Evolutionary conservation across 2,329 filamentous ascomycete genomes (phyloP), one percentile per base, ranked within the genome.

Genomic region (Aspergillus transmontanensis): DNA sequence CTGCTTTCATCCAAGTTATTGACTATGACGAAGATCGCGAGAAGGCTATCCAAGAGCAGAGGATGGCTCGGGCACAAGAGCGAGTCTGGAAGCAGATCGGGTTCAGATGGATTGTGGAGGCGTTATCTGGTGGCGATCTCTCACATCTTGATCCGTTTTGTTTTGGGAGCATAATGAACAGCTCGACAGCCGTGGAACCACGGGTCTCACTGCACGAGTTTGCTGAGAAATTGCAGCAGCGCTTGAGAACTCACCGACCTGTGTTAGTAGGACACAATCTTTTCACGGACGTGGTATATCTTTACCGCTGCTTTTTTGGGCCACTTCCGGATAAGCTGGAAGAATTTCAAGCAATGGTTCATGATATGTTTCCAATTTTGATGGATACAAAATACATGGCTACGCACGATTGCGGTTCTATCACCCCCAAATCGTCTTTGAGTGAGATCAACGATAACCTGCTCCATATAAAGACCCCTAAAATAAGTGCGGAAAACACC

Each of bases 311-410:
- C 57, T 89, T 89, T 72, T 82, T 89, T 59, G 87, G 86, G 1
- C 72, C 79, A 7, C 75, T 89, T 21, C 87, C 87, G 1, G 81
- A 85, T 30, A 83, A 78, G 2, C 76, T 89, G 0, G 81, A 83
- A 53, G 84, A 84, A 30, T 89, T 89, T 68, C 77, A 81, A 62
- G 65, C 73, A 6, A 75, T 76, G 36, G 78, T 87, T 1, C 84
- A 87, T 63, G 72, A 79, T 12, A 69, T 86, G 3, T 89, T 88
- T 67, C 87, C 87, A 0, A 69, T 81, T 5, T 78, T 89, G 19
- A 78, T 89, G 21, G 87, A 89, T 66, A 89, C 87, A 0, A 89
- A 89, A 69, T 89, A 87, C 67, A 79, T 89, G 69, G 85, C 85
- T 5, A 88, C 86, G 1, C 81, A 86, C 68, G 81, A 84, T 50